Evolutionary conservation across 768 basidiomycete species (phyloP).

Genomic region (Botryobasidium botryosum): DNA sequence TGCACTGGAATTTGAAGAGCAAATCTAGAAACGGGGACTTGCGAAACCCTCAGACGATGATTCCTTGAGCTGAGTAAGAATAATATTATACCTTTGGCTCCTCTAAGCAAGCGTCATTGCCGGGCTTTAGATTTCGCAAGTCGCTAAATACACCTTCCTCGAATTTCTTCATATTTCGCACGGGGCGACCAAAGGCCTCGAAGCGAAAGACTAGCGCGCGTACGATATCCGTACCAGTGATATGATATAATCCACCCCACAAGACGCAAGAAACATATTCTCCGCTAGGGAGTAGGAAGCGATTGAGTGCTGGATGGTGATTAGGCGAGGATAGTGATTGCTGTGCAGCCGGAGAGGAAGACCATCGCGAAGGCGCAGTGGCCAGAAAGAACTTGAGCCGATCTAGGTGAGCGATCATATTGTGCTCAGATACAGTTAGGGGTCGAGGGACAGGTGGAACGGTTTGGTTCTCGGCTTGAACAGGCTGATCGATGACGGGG

Average conservation of each 20-base stretch:
- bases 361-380: conserved; percentile 22
- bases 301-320: conserved; percentile 61
- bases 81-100: conserved; percentile 77
- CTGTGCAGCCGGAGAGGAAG: conserved; percentile 14
- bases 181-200: conserved; percentile 80
- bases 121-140: conserved; percentile 84
- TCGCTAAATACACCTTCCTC: conserved; percentile 95
- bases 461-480: too few species aligned
- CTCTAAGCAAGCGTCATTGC: conserved; percentile 79
- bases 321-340: conserved; percentile 23
- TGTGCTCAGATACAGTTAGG: too few species aligned
- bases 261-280: conserved; percentile 80
- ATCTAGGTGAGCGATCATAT: conserved; percentile 61
- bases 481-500: too few species aligned
- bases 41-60: not conserved
- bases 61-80: not conserved
- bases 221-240: conserved; percentile 95
- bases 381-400: conserved; percentile 79
- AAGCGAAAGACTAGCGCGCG: conserved; percentile 88
- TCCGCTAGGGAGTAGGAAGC: conserved; percentile 73
- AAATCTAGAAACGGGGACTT: conserved; percentile 87
- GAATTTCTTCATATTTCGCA: conserved; percentile 89
- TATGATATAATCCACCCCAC: conserved; percentile 83
- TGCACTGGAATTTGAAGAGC: conserved; percentile 91
- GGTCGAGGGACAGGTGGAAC: too few species aligned